phyloP scores from a whole-genome alignment of 192 early-diverging fungal species.

The Coemansia sp. region DNA sequence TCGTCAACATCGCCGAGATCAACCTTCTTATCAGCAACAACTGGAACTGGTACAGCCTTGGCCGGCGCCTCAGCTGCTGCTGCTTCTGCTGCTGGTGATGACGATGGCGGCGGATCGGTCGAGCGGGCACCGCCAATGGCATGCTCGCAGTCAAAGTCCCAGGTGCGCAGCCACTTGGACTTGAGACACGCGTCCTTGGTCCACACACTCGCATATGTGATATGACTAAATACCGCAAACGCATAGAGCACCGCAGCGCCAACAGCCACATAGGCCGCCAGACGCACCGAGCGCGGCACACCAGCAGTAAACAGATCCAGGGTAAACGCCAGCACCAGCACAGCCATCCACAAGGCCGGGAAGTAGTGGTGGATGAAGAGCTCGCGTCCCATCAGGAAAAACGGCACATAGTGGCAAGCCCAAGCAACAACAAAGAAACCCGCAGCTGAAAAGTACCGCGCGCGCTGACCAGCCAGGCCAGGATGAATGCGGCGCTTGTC shows the following conservation, averaged over 20 bases:
- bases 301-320: slow-evolving; percentile 73
- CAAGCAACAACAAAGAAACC: slow-evolving; percentile 77
- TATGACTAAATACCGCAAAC: slow-evolving; percentile 68
- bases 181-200: slow-evolving; percentile 69
- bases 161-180: slow-evolving; percentile 75
- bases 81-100: not conserved
- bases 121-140: slow-evolving; percentile 39
- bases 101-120: slow-evolving; percentile 24
- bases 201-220: slow-evolving; percentile 81
- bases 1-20: slow-evolving; percentile 1
- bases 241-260: slow-evolving; percentile 57
- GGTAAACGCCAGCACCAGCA: slow-evolving; percentile 70
- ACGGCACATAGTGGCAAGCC: slow-evolving; percentile 83
- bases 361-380: slow-evolving; percentile 94
- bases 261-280: slow-evolving; percentile 47
- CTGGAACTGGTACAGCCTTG: not conserved
- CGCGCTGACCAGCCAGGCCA: slow-evolving; percentile 38
- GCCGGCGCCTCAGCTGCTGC: not conserved
- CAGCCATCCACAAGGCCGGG: slow-evolving; percentile 88
- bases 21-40: not conserved
- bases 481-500: slow-evolving; percentile 59
- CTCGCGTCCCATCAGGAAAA: slow-evolving; percentile 88
- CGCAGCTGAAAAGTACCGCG: slow-evolving; percentile 57
- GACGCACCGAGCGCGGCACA: slow-evolving; percentile 48
- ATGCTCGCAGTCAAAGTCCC: slow-evolving; percentile 81